Evolutionary conservation across 208 protist genomes (phyloP).

Genomic region (Leishmania guyanensis): DNA sequence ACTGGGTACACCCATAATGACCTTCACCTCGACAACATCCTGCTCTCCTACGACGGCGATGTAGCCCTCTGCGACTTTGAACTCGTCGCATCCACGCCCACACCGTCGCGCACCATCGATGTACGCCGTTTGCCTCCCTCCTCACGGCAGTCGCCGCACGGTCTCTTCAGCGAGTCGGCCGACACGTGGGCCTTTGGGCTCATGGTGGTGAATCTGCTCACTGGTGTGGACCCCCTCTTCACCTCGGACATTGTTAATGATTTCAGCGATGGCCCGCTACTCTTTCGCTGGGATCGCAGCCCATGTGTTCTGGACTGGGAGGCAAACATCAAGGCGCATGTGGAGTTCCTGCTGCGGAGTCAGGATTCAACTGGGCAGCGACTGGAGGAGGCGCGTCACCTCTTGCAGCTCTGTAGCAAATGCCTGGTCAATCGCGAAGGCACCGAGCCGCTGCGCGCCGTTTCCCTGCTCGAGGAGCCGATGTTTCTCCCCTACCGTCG

Average conservation of each 20-base stretch:
- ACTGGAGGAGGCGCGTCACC: constrained; percentile 22
- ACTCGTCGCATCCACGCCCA: constrained; percentile 54
- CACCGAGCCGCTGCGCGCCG: constrained; percentile 30
- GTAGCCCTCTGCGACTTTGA: constrained; percentile 89
- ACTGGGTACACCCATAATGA: constrained; percentile 84
- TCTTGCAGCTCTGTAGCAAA: constrained; percentile 55
- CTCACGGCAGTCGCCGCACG: constrained; percentile 66
- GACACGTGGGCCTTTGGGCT: constrained; percentile 80
- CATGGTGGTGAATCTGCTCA: constrained; percentile 64
- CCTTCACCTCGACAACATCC: constrained; percentile 82
- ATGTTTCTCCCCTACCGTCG: constrained; percentile 48
- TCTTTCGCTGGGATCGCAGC: constrained; percentile 36
- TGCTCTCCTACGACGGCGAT: constrained; percentile 46
- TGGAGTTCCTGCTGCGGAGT: constrained; percentile 37
- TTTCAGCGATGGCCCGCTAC: constrained; percentile 73
- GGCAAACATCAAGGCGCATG: constrained; percentile 65
- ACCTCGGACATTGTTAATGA: constrained; percentile 65
- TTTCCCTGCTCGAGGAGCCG: constrained; percentile 46
- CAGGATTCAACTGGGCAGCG: constrained; percentile 34
- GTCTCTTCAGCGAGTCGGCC: constrained; percentile 51
- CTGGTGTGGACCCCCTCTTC: constrained; percentile 83
- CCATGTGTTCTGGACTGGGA: constrained; percentile 72
- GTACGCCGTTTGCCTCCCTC: constrained; percentile 50
- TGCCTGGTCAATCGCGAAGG: constrained; percentile 66
- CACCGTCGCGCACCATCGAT: constrained; percentile 9